These are phyloP conservation scores for Combretum micranthum DNA, from an alignment of 345 rosid species.

Conservation along the genomic window DNA sequence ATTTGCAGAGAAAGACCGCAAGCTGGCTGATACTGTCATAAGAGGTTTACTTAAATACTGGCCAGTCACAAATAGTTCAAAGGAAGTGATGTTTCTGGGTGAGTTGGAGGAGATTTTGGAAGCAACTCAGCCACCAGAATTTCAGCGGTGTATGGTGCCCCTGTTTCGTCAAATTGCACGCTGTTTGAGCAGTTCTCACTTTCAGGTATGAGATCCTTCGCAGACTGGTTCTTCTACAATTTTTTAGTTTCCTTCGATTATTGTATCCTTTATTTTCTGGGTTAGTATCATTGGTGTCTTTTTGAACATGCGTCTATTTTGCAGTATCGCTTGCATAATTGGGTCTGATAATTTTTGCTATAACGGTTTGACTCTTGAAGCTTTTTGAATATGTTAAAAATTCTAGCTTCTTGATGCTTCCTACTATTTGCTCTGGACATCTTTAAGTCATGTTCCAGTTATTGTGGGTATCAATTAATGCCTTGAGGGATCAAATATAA, in stretches of 20 bases:
- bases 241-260: neutral
- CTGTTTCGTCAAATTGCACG: constrained; percentile 15
- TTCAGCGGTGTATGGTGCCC: constrained; percentile 21
- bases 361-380: too few species aligned
- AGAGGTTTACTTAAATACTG: constrained; percentile 20
- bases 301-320: too few species aligned
- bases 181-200: constrained; percentile 19
- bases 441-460: too few species aligned
- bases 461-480: too few species aligned
- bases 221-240: neutral
- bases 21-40: constrained; percentile 17
- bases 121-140: constrained; percentile 21
- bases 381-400: too few species aligned
- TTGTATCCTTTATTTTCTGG: neutral
- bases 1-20: constrained; percentile 20
- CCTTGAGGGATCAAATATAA: too few species aligned
- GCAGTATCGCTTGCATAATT: too few species aligned
- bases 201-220: constrained; percentile 9
- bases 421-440: too few species aligned
- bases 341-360: too few species aligned
- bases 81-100: constrained; percentile 20
- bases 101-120: constrained; percentile 21
- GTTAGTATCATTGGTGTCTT: too few species aligned
- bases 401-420: too few species aligned
- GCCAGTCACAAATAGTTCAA: constrained; percentile 16